Conservation (phyloP, 2,329 filamentous ascomycete species). For the Byssothecium circinans region DNA sequence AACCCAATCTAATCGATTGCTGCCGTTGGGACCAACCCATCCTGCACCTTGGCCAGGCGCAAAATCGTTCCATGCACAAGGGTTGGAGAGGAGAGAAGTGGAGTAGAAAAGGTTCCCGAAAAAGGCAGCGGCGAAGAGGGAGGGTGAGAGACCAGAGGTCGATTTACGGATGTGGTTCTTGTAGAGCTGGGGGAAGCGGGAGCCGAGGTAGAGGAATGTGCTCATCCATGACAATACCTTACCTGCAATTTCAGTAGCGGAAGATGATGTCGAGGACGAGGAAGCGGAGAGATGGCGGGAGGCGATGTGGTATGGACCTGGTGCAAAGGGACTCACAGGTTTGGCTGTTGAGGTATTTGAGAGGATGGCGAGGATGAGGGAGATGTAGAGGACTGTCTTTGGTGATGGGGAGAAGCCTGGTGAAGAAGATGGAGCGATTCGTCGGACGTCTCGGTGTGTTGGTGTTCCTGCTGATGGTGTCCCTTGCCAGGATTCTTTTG, state of each 20-base stretch:
- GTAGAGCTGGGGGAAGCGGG: slow-evolving; percentile 60
- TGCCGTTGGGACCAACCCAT: slow-evolving; percentile 62
- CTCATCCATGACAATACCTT: slow-evolving; percentile 49
- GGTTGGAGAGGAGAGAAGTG: slow-evolving; percentile 63
- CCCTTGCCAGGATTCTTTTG: slow-evolving; percentile 29
- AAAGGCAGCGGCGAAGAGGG: slow-evolving; percentile 68
- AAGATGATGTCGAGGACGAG: slow-evolving; percentile 14
- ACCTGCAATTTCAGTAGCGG: slow-evolving; percentile 40
- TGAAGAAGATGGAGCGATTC: slow-evolving; percentile 43
- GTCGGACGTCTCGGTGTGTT: slow-evolving; percentile 32
- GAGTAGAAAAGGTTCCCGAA: slow-evolving; percentile 70
- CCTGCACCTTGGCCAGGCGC: slow-evolving; percentile 57
- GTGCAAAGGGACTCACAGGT: slow-evolving; percentile 29
- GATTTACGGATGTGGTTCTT: slow-evolving; percentile 66
- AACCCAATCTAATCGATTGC: slow-evolving; percentile 59
- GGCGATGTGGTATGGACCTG: slow-evolving; percentile 15
- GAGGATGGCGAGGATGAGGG: slow-evolving; percentile 49
- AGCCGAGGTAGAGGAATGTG: slow-evolving; percentile 45
- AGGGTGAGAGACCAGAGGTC: slow-evolving; percentile 63
- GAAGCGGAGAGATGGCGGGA: slow-evolving; percentile 15
- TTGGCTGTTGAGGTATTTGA: slow-evolving; percentile 41
- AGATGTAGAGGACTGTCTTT: slow-evolving; percentile 50
- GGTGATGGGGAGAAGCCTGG: slow-evolving; percentile 48
- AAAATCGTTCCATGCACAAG: slow-evolving; percentile 63
- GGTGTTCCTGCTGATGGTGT: slow-evolving; percentile 20